Percentiles rank a stretch among this genome's conserved stretches.
Conservation (phyloP, 257 asterid genomes). For the Solanum ahanhuiri region DNA sequence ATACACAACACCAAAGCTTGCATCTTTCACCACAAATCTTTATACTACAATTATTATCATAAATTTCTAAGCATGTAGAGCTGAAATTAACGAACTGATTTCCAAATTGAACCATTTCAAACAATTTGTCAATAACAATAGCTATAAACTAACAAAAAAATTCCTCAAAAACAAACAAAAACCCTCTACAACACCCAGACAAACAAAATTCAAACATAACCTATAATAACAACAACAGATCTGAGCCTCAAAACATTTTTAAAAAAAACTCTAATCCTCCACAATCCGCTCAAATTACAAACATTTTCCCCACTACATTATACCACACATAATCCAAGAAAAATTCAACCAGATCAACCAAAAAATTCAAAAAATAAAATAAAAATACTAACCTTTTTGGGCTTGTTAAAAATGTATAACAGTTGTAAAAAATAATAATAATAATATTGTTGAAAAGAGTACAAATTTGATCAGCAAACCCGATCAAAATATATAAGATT, state of each 20-base stretch:
- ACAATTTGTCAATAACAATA: background rate
- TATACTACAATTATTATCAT: background rate
- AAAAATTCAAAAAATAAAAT: background rate
- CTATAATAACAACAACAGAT: background rate
- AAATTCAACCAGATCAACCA: constrained; percentile 24
- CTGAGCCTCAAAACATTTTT: background rate
- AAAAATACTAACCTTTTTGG: background rate
- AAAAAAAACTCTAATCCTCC: background rate
- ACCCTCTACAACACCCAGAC: background rate
- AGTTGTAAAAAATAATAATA: background rate
- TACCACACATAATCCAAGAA: background rate
- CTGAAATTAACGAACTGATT: background rate
- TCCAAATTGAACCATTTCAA: background rate
- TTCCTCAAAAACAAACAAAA: background rate
- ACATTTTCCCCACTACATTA: background rate
- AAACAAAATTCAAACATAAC: background rate
- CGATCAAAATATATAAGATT: constrained; percentile 7
- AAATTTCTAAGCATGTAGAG: background rate
- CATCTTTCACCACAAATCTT: background rate
- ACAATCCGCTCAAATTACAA: constrained; percentile 2
- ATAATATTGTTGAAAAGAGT: background rate
- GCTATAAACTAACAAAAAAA: background rate
- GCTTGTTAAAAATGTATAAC: background rate
- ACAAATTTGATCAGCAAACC: constrained; percentile 36
- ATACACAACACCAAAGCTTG: background rate